These are phyloP conservation scores for Pecoramyces ruminantium DNA, from an alignment of 192 early-diverging fungal species.

Conservation along the genomic window DNA sequence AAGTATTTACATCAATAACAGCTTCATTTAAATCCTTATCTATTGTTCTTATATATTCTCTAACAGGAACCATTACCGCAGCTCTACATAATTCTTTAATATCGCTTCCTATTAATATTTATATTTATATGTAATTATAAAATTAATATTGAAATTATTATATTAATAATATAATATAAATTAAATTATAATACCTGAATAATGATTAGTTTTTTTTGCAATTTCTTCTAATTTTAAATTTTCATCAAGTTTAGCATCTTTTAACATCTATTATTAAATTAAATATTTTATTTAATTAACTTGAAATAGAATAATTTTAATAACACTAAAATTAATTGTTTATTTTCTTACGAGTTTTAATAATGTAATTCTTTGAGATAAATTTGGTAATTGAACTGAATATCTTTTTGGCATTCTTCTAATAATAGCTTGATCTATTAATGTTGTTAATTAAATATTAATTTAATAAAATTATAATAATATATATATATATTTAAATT, in stretches of 20 bases:
- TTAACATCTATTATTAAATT: constrained; percentile 57
- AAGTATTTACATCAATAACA: not conserved
- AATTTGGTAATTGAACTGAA: constrained; percentile 63
- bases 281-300: no score
- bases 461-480: no score
- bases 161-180: not conserved
- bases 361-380: constrained; percentile 69
- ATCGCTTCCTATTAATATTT: constrained; percentile 34
- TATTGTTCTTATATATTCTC: constrained; percentile 54
- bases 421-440: constrained; percentile 76
- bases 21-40: not conserved
- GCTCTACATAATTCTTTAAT: constrained; percentile 94
- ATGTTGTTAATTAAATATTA: not conserved
- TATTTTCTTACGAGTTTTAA: constrained; percentile 46
- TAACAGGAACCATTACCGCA: constrained; percentile 87
- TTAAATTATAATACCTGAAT: constrained; percentile 33
- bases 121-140: no score
- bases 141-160: not conserved
- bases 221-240: constrained; percentile 37
- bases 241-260: constrained; percentile 41
- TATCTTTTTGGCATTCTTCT: constrained; percentile 96
- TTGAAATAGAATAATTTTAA: no score
- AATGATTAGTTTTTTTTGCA: constrained; percentile 55
- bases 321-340: no score
- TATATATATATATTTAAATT: no score